phyloP scores from a whole-genome alignment of 2,329 filamentous ascomycete species.

The Aspergillus pseudonomiae region DNA sequence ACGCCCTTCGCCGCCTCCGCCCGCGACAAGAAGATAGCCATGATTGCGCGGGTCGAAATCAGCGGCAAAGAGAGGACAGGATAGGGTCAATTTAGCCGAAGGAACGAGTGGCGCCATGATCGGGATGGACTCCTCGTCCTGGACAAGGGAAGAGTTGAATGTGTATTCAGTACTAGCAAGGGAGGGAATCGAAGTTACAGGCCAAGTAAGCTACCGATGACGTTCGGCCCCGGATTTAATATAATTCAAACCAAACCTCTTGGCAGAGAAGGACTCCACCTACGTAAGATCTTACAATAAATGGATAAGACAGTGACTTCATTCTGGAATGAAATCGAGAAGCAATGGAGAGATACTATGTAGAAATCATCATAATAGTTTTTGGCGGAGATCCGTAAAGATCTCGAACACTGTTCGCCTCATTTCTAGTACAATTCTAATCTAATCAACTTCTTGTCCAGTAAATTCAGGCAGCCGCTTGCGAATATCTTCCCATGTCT shows the following conservation, averaged over 20 bases:
- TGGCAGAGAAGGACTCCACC: neutral
- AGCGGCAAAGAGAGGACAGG: slow-evolving; percentile 83
- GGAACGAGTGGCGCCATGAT: slow-evolving; percentile 44
- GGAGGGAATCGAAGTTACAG: slow-evolving; percentile 15
- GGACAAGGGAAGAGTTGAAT: slow-evolving; percentile 11
- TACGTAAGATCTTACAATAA: neutral
- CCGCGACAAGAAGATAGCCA: slow-evolving; percentile 76
- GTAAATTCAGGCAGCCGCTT: slow-evolving; percentile 82
- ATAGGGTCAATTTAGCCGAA: slow-evolving; percentile 66
- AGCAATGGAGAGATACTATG: neutral
- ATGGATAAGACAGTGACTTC: neutral
- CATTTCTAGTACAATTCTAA: neutral
- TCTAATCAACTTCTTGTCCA: slow-evolving; percentile 64
- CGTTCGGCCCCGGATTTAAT: neutral
- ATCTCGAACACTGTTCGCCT: neutral
- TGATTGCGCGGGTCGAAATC: slow-evolving; percentile 84
- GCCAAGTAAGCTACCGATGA: neutral
- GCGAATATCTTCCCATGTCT: slow-evolving; percentile 72
- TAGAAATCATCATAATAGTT: neutral
- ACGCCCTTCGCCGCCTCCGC: slow-evolving; percentile 80
- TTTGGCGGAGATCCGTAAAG: neutral
- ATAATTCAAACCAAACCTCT: neutral
- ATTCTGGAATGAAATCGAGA: neutral
- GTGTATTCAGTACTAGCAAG: neutral
- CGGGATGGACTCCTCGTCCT: slow-evolving; percentile 7